These are phyloP conservation scores for Pistacia atlantica DNA, from an alignment of 345 rosid genomes.

Conservation along the genomic window DNA sequence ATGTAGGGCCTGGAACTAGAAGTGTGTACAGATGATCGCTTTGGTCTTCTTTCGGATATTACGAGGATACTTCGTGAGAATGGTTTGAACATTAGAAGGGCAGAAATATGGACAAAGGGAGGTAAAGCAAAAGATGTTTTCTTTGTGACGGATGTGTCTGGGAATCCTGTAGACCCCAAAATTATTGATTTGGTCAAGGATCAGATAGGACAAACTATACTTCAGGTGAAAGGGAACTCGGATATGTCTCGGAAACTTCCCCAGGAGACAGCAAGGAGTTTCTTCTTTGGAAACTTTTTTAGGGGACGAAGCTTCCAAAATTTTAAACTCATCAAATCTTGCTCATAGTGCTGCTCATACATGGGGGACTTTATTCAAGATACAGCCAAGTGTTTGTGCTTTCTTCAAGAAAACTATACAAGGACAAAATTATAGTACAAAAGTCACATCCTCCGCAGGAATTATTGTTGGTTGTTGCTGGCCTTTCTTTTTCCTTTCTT, in stretches of 20 bases:
- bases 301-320: conserved; percentile 45
- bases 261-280: conserved; percentile 41
- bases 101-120: conserved; percentile 50
- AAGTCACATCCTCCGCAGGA: not conserved
- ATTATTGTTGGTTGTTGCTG: not conserved
- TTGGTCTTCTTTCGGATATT: conserved; percentile 56
- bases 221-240: conserved; percentile 46
- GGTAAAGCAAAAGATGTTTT: conserved; percentile 56
- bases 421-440: not conserved
- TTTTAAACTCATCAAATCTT: conserved; percentile 48
- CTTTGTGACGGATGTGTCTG: conserved; percentile 55
- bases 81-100: conserved; percentile 53
- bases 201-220: conserved; percentile 47
- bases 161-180: conserved; percentile 48
- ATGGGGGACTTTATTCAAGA: not conserved
- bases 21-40: conserved; percentile 48
- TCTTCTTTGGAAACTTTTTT: conserved; percentile 50
- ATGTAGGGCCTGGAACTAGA: conserved; percentile 58
- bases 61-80: conserved; percentile 62
- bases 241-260: conserved; percentile 29
- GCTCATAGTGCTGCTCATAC: conserved; percentile 23
- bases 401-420: not conserved
- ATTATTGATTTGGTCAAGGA: conserved; percentile 46
- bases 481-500: not conserved
- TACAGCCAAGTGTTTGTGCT: not conserved